Evolutionary conservation across 1,139 yeast species (phyloP), one percentile per base, ranked within the genome.

Genomic region (Taiozyma sp.): DNA sequence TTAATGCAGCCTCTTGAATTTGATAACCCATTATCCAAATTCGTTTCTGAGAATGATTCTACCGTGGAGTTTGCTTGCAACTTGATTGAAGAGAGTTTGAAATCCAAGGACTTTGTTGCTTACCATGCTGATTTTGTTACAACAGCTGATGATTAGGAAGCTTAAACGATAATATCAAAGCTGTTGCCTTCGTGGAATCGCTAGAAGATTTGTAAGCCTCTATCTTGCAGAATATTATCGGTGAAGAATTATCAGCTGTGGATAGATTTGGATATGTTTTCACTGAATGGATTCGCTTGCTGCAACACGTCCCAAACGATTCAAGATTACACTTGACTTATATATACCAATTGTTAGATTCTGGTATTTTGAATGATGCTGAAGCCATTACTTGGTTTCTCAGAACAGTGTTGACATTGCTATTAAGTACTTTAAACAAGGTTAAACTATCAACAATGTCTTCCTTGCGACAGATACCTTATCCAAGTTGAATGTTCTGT

Each of bases 231-330:
- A n/a, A n/a, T n/a, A n/a, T n/a, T n/a, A n/a, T n/a, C n/a, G 38
- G 40, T 16, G 48, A 36, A 1, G 44, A 47, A 46, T 52, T 70
- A 60, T 59, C 71, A 8, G 55, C 65, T 24, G 70, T 71, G 57
- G 89, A 84, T 49, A 89, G 85, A 61, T 77, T 87, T 76, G 86
- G 86, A 9, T 83, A 88, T 57, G 78, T 93, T 2, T 95, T 92
- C 67, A 83, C 92, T 23, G 99, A 95, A 67, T 95, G 99, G 99
- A 84, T 86, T 38, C 85, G 89, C 55, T 74, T 87, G 53, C 69
- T 83, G 51, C 87, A 88, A 64, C 88, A 89, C 64, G 72, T 76
- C n/a, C 69, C 69, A 29, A 57, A 65, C 24, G 71, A 77, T 34
- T 81, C 79, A 41, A 73, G 74, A 19, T 69, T 86, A 47, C 81